Conservation (phyloP, 768 basidiomycete species). For the Hortiboletus flavorubellus region DNA sequence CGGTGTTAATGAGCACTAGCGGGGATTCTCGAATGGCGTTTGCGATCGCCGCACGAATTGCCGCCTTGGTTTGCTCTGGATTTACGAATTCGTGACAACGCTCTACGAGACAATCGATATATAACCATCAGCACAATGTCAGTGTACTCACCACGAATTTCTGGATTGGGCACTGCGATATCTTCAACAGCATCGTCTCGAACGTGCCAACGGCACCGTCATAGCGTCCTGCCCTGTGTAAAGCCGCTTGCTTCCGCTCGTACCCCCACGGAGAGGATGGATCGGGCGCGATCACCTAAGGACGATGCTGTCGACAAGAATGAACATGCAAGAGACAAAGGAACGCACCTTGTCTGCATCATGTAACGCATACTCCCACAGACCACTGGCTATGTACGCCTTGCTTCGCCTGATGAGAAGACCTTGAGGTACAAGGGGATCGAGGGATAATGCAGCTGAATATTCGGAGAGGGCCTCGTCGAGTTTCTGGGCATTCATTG, state of each 20-base stretch:
- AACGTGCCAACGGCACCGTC: background rate
- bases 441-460: background rate
- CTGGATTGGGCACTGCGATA: background rate
- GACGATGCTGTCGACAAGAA: background rate
- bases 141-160: background rate
- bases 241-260: background rate
- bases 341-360: background rate
- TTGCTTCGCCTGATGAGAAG: background rate
- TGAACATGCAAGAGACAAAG: background rate
- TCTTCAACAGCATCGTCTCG: slow-evolving; percentile 3
- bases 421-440: background rate
- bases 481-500: background rate
- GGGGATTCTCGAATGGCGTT: too few relatives aligned
- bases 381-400: background rate
- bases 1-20: too few relatives aligned
- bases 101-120: too few relatives aligned
- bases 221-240: background rate
- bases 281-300: background rate
- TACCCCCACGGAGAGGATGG: background rate
- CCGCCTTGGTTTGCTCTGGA: too few relatives aligned
- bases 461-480: background rate
- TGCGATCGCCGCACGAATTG: too few relatives aligned
- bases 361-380: background rate
- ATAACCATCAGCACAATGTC: too few relatives aligned
- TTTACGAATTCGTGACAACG: too few relatives aligned